A percentile compares a stretch with the other conserved stretches of the same genome.
Evolutionary conservation across 225 moss, liverwort and hornwort genomes (phyloP).

Genomic region (Pseudoscleropodium purum): DNA sequence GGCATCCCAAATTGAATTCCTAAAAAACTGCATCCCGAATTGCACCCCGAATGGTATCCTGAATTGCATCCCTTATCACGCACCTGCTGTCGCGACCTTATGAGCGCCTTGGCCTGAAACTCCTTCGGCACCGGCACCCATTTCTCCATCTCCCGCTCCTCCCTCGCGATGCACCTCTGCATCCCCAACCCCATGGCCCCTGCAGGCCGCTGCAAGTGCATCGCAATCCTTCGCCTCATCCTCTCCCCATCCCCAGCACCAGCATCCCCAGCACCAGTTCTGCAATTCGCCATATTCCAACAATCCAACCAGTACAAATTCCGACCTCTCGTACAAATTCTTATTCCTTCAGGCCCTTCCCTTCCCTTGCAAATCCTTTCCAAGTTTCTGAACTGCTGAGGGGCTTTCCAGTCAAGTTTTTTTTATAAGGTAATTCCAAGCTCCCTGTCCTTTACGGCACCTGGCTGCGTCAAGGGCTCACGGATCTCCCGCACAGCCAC

Average conservation of each 20-base stretch:
- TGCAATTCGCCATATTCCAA: not conserved
- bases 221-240: not conserved
- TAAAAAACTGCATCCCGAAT: not conserved
- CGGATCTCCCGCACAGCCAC: not conserved
- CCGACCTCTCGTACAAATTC: not conserved
- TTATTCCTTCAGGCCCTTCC: not conserved
- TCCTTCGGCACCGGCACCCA: not conserved
- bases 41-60: not conserved
- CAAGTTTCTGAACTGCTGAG: not conserved
- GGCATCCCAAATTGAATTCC: not conserved
- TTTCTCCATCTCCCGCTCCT: not conserved
- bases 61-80: not conserved
- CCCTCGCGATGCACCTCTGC: not conserved
- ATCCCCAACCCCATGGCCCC: not conserved
- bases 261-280: not conserved
- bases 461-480: not conserved
- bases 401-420: not conserved
- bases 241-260: not conserved
- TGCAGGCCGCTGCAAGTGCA: not conserved
- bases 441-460: not conserved
- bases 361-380: not conserved
- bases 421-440: not conserved
- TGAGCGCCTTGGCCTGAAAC: not conserved
- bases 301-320: not conserved
- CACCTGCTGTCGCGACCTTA: slow-evolving; percentile 4